These are phyloP conservation scores for Claviceps capensis DNA, from an alignment of 2,329 filamentous ascomycete species.

Conservation along the genomic window DNA sequence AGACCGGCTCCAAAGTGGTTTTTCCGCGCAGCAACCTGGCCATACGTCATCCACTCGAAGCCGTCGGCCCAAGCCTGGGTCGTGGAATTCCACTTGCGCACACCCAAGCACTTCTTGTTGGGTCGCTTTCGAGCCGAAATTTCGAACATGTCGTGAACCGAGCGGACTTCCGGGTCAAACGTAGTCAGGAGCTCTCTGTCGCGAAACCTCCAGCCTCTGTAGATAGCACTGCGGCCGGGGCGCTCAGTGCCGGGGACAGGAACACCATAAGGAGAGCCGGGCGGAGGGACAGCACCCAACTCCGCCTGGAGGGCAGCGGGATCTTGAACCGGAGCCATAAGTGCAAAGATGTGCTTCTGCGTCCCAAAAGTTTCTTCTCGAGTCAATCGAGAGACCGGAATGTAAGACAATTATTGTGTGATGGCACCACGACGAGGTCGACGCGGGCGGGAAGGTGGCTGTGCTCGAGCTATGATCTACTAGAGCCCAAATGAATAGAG, in stretches of 20 bases:
- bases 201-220: slow-evolving; percentile 68
- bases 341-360: background rate
- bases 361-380: slow-evolving; percentile 2
- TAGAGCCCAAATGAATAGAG: no score
- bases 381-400: background rate
- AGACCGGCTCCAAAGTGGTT: slow-evolving; percentile 78
- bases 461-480: no score
- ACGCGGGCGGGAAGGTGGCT: no score
- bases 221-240: slow-evolving; percentile 60
- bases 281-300: slow-evolving; percentile 49
- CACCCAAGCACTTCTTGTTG: slow-evolving; percentile 63
- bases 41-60: slow-evolving; percentile 76
- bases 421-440: no score
- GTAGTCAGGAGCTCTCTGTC: slow-evolving; percentile 59
- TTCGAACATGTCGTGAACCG: slow-evolving; percentile 73
- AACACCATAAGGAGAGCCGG: slow-evolving; percentile 66
- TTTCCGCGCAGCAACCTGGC: slow-evolving; percentile 62
- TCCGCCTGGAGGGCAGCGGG: slow-evolving; percentile 32
- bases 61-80: slow-evolving; percentile 60
- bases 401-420: background rate
- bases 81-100: slow-evolving; percentile 61
- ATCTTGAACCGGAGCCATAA: slow-evolving; percentile 21
- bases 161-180: slow-evolving; percentile 55
- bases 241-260: slow-evolving; percentile 61
- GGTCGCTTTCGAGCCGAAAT: slow-evolving; percentile 46